Base-by-base conservation (phyloP, 1,284 basidiomycete species). In the Porodaedalea pini region DNA sequence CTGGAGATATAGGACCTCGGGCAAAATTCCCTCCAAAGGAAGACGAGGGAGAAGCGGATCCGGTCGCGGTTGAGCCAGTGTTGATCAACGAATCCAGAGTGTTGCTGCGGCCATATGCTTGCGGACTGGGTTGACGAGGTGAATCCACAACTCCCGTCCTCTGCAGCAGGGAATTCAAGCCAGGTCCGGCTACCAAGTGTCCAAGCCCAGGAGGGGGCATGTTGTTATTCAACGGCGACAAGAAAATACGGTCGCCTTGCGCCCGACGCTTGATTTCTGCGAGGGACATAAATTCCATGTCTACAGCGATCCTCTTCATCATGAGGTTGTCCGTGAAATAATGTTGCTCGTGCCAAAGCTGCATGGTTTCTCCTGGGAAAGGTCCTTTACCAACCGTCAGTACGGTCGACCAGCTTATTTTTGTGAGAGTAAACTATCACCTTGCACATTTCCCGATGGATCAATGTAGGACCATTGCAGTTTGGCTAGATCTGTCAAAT, bases 381-480 rank as follows among this genome's bases (percentile, higher is more conserved):
- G 96, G 96, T 52, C 94, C 93, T 94, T 19, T 29, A 13, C 15
- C 6, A 7, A 21, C 15, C 11, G 15, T 31, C 13, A 40, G 37
- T 1, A 36, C 40, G 39, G 50, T 49, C 34, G 8, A 44, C 29
- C 34, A 44, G 31, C 15, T 31, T 34, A n/a, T 39, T 21, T 21
- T 17, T 32, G 15, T 25, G 36, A 48, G 21, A 39, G 39, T 21
- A 25, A 55, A 3, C 13, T 61, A 75, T 64, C 64, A 85, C 94
- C 94, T 82, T 98, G 94, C 48, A 95, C 76, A 62, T 90, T 84
- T 31, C 94, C 93, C 61, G 87, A 84, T 13, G 92, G 93, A 70
- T 98, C 94, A 54, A 93, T 82, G 72, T 98, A 98, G 36, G 85
- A 89, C 94, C 94, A 98, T 67, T 92, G 85, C 40, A 94, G 73